phyloP scores from a whole-genome alignment of 345 rosid species.

The Populus tremula region DNA sequence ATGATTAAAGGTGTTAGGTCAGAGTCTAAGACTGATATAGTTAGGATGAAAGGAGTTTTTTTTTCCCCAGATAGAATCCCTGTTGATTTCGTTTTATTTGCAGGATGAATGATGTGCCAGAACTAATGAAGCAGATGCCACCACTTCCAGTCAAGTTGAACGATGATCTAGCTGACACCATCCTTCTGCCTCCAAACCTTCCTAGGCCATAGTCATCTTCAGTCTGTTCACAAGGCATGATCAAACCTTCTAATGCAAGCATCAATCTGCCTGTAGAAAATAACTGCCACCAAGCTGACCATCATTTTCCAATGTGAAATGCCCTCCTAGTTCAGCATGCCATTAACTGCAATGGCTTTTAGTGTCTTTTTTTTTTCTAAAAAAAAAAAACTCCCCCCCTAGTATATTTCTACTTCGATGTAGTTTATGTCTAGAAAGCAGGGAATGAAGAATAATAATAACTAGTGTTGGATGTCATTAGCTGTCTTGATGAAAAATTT shows the following conservation, averaged over 20 bases:
- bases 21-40: not conserved
- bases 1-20: not conserved
- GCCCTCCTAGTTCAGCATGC: conserved; percentile 11
- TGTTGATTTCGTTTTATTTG: conserved; percentile 1
- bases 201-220: conserved; percentile 5
- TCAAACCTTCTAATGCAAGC: conserved; percentile 19
- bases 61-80: not conserved
- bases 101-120: conserved; percentile 59
- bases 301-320: not conserved
- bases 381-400: not conserved
- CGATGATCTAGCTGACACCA: conserved; percentile 45
- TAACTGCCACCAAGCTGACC: conserved; percentile 9
- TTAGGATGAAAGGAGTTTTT: not conserved
- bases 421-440: conserved; percentile 10
- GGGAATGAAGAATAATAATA: not conserved
- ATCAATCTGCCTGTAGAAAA: conserved; percentile 11
- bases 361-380: not conserved
- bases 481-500: not conserved
- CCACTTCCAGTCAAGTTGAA: conserved; percentile 51
- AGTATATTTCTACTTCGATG: conserved; percentile 3
- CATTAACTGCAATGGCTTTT: conserved; percentile 8
- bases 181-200: conserved; percentile 35
- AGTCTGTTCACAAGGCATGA: not conserved
- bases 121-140: conserved; percentile 77
- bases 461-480: not conserved